phyloP scores from a whole-genome alignment of 306 rosid genomes.

The Cucurbita moschata region DNA sequence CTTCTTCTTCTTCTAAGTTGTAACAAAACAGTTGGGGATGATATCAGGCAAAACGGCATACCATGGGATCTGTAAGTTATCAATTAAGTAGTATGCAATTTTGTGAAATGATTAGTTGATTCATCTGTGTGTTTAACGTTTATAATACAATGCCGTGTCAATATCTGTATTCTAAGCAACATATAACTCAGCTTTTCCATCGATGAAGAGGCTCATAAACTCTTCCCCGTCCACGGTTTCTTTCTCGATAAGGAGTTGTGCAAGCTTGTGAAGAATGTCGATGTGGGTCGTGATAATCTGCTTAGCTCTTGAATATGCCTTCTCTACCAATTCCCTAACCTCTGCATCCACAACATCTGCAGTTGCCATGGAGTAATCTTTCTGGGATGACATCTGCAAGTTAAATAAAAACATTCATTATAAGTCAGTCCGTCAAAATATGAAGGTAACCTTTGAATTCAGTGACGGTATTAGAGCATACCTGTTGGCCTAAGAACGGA shows the following conservation, averaged over 20 bases:
- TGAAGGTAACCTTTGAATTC: not conserved
- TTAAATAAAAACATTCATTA: not conserved
- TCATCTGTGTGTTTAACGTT: conserved; percentile 18
- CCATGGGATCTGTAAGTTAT: not conserved
- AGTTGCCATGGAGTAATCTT: conserved; percentile 89
- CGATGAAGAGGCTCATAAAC: conserved; percentile 88
- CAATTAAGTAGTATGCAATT: conserved; percentile 15
- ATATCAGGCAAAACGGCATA: conserved; percentile 1
- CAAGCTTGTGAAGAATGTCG: conserved; percentile 93
- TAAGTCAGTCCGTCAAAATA: not conserved
- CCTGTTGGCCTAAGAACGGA: conserved; percentile 99
- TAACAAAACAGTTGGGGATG: not conserved
- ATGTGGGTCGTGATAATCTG: conserved; percentile 63
- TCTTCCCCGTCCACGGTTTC: conserved; percentile 96
- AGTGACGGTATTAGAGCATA: not conserved
- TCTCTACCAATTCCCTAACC: conserved; percentile 90
- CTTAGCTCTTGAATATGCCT: conserved; percentile 63
- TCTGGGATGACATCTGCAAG: conserved; percentile 76
- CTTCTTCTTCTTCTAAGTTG: not conserved
- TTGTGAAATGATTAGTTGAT: conserved; percentile 33
- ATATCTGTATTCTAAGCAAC: conserved; percentile 21
- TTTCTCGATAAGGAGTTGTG: conserved; percentile 80
- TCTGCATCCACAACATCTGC: conserved; percentile 79
- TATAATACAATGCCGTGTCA: conserved; percentile 22
- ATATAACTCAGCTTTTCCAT: conserved; percentile 71